phyloP scores from a whole-genome alignment of 2,329 filamentous ascomycete species.

The Fusarium haematococcum region DNA sequence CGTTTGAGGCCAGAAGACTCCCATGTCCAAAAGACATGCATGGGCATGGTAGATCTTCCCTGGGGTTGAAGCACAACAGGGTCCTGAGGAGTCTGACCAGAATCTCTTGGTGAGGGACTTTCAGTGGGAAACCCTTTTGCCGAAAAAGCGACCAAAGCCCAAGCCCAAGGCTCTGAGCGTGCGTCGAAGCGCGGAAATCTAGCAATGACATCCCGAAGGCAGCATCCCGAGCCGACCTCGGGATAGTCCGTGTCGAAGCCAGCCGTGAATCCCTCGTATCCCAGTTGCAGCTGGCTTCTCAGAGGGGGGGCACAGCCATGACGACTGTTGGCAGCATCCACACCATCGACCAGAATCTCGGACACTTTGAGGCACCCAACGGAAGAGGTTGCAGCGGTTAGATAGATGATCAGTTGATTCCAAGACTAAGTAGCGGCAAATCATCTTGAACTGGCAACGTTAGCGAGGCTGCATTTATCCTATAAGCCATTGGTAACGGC shows the following conservation, averaged over 20 bases:
- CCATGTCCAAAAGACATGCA: not conserved
- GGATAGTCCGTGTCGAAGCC: not conserved
- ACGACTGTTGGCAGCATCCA: not conserved
- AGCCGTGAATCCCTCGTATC: not conserved
- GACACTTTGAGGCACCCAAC: conserved; percentile 20
- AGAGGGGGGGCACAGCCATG: not conserved
- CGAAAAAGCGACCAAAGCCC: conserved; percentile 1
- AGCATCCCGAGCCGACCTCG: not conserved
- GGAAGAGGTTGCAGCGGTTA: conserved; percentile 6
- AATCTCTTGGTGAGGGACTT: conserved; percentile 2
- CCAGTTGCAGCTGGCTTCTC: not conserved
- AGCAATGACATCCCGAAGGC: not conserved
- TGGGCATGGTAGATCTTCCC: not conserved
- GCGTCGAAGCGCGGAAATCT: not conserved
- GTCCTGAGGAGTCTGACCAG: not conserved
- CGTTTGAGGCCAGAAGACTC: not conserved
- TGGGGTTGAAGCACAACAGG: not conserved
- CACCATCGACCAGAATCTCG: not conserved
- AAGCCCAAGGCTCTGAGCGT: not conserved
- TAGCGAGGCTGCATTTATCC: conserved; percentile 1
- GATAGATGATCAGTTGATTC: conserved; percentile 22
- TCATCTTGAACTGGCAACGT: not conserved
- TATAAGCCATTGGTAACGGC: not conserved
- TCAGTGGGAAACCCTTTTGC: not conserved
- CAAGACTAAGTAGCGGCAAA: conserved; percentile 1